Evolutionary conservation across 2,329 filamentous ascomycete species (phyloP).

Genomic region (Fusarium chuoi): DNA sequence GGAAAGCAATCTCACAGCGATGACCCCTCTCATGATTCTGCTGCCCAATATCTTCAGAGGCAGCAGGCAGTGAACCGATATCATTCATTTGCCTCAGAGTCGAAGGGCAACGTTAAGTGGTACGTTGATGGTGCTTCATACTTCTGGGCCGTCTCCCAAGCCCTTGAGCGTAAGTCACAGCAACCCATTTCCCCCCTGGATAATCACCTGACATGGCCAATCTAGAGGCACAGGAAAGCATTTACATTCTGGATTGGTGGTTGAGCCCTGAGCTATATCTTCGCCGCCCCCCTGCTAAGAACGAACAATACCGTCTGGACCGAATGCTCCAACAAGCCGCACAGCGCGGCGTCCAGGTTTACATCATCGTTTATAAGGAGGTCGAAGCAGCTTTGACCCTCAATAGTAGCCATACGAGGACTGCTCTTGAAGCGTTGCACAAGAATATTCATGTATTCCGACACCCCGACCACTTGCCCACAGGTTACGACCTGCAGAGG

Average conservation of each 20-base stretch:
- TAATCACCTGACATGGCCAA: slow-evolving; percentile 10
- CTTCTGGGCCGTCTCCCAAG: slow-evolving; percentile 85
- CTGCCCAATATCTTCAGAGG: slow-evolving; percentile 49
- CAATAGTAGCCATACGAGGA: slow-evolving; percentile 48
- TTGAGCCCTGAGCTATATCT: slow-evolving; percentile 89
- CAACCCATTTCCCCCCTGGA: background rate
- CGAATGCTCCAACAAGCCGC: slow-evolving; percentile 84
- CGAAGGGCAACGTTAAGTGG: slow-evolving; percentile 84
- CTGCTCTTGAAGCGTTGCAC: slow-evolving; percentile 15
- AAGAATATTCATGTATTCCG: slow-evolving; percentile 73
- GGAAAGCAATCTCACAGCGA: background rate
- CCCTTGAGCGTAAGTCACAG: slow-evolving; percentile 68
- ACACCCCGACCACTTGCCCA: slow-evolving; percentile 88
- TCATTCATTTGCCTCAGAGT: slow-evolving; percentile 77
- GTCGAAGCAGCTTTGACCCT: slow-evolving; percentile 81
- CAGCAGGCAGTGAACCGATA: slow-evolving; percentile 63
- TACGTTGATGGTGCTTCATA: slow-evolving; percentile 87
- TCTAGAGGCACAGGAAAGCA: slow-evolving; percentile 74
- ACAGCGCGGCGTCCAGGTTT: slow-evolving; percentile 83
- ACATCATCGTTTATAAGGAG: slow-evolving; percentile 94
- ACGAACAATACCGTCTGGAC: slow-evolving; percentile 86
- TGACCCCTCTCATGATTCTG: slow-evolving; percentile 3
- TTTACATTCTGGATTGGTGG: slow-evolving; percentile 94
- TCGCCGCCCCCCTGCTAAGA: slow-evolving; percentile 80
- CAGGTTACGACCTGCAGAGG: slow-evolving; percentile 72